A percentile compares a stretch with the other conserved stretches of the same genome.
These are phyloP conservation scores for Neltuma alba DNA, from an alignment of 306 rosid genomes.

Conservation along the genomic window DNA sequence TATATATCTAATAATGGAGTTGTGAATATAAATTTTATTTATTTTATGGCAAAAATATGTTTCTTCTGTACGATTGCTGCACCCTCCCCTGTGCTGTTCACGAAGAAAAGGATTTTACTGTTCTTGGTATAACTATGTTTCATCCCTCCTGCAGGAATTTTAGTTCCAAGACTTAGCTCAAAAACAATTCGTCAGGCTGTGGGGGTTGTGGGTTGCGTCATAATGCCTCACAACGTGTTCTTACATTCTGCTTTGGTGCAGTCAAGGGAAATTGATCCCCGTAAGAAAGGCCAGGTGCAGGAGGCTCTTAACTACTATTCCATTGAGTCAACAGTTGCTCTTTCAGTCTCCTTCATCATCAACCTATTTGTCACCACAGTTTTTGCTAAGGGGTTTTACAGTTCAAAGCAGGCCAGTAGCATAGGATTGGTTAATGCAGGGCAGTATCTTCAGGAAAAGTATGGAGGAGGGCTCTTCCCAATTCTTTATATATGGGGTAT, in stretches of 20 bases:
- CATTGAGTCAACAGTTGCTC: conserved; percentile 76
- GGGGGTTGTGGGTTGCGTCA: conserved; percentile 89
- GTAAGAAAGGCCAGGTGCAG: conserved; percentile 73
- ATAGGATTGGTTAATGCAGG: conserved; percentile 92
- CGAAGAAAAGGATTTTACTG: conserved; percentile 8
- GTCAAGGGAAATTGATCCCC: conserved; percentile 73
- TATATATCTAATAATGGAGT: conserved; percentile 32
- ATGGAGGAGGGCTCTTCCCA: conserved; percentile 81
- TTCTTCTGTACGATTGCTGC: background rate
- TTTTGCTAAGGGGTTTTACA: conserved; percentile 83
- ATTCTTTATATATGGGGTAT: conserved; percentile 92
- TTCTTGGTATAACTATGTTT: conserved; percentile 29
- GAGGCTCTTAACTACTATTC: conserved; percentile 89
- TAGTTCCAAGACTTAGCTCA: conserved; percentile 83
- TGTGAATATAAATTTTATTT: conserved; percentile 16
- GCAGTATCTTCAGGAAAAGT: conserved; percentile 77
- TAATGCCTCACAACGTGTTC: conserved; percentile 91
- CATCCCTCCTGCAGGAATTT: conserved; percentile 57
- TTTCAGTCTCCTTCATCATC: conserved; percentile 70
- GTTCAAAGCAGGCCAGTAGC: conserved; percentile 62
- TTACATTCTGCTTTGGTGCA: conserved; percentile 91
- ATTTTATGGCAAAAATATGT: conserved; percentile 9
- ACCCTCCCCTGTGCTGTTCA: conserved; percentile 5
- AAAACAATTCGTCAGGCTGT: conserved; percentile 90
- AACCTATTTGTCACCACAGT: conserved; percentile 81